phyloP scores from a whole-genome alignment of 1,284 basidiomycete genomes.

The Ustilago sp. region DNA sequence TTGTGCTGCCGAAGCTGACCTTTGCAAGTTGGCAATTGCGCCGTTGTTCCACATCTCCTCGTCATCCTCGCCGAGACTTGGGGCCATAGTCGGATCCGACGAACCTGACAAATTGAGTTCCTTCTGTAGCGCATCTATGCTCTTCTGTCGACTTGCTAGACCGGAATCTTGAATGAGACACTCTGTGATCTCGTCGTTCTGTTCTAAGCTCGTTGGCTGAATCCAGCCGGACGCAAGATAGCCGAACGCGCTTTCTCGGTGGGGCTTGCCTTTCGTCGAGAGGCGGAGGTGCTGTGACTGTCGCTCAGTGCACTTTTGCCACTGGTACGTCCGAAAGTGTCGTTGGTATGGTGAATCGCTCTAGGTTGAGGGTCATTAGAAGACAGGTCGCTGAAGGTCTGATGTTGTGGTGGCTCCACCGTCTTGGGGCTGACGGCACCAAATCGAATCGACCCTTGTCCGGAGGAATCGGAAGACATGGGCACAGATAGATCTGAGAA shows the following conservation, averaged over 20 bases:
- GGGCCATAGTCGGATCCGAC: constrained; percentile 9
- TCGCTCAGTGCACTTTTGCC: constrained; percentile 24
- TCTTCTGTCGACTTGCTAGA: constrained; percentile 9
- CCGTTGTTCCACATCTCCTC: constrained; percentile 18
- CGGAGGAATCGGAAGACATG: constrained; percentile 21
- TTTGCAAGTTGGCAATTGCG: not conserved
- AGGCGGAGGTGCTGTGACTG: not conserved
- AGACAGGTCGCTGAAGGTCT: constrained; percentile 7
- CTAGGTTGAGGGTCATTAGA: constrained; percentile 5
- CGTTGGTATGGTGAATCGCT: constrained; percentile 16
- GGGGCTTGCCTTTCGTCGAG: constrained; percentile 29
- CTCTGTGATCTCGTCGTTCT: constrained; percentile 23
- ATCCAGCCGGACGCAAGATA: constrained; percentile 24
- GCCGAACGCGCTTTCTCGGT: constrained; percentile 32
- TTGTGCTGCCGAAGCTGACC: not conserved
- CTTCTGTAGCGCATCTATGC: constrained; percentile 24
- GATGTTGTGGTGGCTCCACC: constrained; percentile 3
- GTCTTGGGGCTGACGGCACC: constrained; percentile 1
- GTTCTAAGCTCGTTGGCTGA: constrained; percentile 2
- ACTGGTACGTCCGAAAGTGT: constrained; percentile 31
- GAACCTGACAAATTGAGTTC: constrained; percentile 19
- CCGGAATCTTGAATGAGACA: constrained; percentile 17
- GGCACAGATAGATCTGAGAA: constrained; percentile 5
- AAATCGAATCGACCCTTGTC: constrained; percentile 19
- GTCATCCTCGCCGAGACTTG: constrained; percentile 3